Evolutionary conservation across 371 early-diverging fungal species (phyloP).

Genomic region (Syncephalastrum monosporum): DNA sequence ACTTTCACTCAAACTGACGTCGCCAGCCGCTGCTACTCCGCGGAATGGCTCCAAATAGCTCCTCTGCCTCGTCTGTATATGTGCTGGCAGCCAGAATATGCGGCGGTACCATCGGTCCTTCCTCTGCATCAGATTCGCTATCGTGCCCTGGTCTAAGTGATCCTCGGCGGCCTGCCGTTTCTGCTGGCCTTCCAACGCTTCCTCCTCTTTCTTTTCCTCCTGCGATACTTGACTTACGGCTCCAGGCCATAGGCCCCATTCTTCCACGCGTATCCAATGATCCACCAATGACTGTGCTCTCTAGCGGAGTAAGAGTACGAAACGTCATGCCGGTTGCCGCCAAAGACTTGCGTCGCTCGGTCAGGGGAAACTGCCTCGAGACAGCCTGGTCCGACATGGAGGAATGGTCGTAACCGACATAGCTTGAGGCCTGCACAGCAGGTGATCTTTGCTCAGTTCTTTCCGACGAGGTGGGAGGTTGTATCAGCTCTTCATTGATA

Average conservation of each 20-base stretch:
- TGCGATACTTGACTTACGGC: no score
- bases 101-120: constrained; percentile 39
- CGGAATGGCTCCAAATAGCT: constrained; percentile 42
- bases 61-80: constrained; percentile 33
- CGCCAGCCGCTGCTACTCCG: constrained; percentile 11
- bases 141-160: constrained; percentile 13
- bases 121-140: constrained; percentile 10
- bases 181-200: constrained; percentile 36
- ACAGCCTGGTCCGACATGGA: constrained; percentile 14
- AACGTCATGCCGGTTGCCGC: constrained; percentile 2
- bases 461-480: neutral
- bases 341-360: constrained; percentile 18
- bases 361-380: constrained; percentile 12
- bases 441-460: neutral
- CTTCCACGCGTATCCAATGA: constrained; percentile 20
- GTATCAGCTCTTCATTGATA: neutral
- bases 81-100: constrained; percentile 36
- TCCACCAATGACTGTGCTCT: constrained; percentile 9
- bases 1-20: no score
- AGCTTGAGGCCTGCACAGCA: constrained; percentile 1
- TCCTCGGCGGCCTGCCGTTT: constrained; percentile 1
- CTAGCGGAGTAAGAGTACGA: neutral
- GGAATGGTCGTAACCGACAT: constrained; percentile 11
- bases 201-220: constrained; percentile 68
- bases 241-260: neutral